A percentile compares a stretch with the other conserved stretches of the same genome.
These are phyloP conservation scores for Ogataea allantospora DNA, from an alignment of 805 yeast species.

Conservation along the genomic window DNA sequence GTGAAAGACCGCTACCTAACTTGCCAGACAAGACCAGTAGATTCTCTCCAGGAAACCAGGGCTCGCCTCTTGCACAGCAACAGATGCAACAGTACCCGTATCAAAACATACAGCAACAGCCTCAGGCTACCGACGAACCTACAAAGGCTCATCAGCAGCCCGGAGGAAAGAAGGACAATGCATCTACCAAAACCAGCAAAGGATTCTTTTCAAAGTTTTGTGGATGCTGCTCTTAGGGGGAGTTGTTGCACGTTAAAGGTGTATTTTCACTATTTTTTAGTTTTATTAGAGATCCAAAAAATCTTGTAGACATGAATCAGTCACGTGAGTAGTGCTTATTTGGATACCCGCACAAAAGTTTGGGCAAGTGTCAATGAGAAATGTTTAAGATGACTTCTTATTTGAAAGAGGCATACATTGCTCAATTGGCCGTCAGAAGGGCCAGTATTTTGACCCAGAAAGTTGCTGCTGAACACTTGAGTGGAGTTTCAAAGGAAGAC, in stretches of 20 bases:
- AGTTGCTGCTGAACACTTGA: conserved; percentile 54
- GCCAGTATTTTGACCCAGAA: conserved; percentile 75
- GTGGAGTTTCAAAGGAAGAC: conserved; percentile 74
- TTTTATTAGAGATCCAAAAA: conserved; percentile 3
- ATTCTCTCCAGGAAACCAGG: conserved; percentile 21
- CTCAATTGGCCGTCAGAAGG: conserved; percentile 85
- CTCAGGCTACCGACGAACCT: conserved; percentile 23
- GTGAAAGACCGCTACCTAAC: conserved; percentile 36
- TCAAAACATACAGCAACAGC: conserved; percentile 22
- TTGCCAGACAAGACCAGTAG: conserved; percentile 30
- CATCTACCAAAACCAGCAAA: conserved; percentile 19
- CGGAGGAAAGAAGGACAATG: conserved; percentile 20
- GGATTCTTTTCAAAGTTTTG: conserved; percentile 30
- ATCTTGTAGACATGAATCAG: background rate
- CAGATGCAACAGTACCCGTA: conserved; percentile 19
- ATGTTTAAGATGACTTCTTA: conserved; percentile 33
- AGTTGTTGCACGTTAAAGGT: conserved; percentile 1
- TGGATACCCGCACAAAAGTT: background rate
- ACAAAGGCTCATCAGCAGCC: conserved; percentile 14
- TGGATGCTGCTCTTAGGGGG: conserved; percentile 21
- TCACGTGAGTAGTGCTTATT: conserved; percentile 6
- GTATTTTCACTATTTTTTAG: conserved; percentile 4
- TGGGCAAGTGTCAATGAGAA: background rate
- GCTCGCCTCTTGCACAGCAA: conserved; percentile 14
- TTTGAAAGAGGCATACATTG: conserved; percentile 69